These are phyloP conservation scores for Isabelozyma heimii DNA, from an alignment of 805 yeast genomes.

Conservation along the genomic window DNA sequence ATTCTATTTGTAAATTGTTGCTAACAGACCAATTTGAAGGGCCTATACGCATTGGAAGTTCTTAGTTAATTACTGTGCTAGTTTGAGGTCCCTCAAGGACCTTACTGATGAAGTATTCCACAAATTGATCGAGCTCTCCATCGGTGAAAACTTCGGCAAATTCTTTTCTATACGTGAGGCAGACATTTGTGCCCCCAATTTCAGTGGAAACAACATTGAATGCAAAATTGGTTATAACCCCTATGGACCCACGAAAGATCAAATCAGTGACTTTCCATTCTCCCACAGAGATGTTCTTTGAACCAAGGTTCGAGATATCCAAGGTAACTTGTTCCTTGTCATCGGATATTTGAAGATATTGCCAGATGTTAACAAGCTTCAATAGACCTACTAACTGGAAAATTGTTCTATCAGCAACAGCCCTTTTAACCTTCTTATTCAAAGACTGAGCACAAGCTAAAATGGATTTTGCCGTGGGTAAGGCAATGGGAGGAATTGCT, in stretches of 20 bases:
- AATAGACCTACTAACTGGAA: slow-evolving; percentile 12
- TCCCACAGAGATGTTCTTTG: slow-evolving; percentile 4
- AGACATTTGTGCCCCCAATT: slow-evolving; percentile 14
- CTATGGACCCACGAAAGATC: slow-evolving; percentile 17
- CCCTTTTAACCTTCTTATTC: not conserved
- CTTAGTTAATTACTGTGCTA: no score
- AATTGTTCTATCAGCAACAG: not conserved
- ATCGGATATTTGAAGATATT: slow-evolving; percentile 2
- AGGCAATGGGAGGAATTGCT: not conserved
- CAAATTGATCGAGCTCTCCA: not conserved
- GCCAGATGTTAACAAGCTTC: slow-evolving; percentile 7
- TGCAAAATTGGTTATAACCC: slow-evolving; percentile 9
- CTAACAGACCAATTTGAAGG: no score
- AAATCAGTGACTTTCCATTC: slow-evolving; percentile 9
- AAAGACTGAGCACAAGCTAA: not conserved
- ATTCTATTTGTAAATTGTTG: no score
- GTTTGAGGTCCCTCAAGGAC: not conserved
- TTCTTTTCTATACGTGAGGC: slow-evolving; percentile 9
- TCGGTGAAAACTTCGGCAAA: slow-evolving; percentile 2
- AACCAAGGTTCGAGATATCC: slow-evolving; percentile 20
- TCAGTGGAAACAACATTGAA: slow-evolving; percentile 11
- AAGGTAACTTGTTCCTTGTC: slow-evolving; percentile 9
- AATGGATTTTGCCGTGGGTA: not conserved
- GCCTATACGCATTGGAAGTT: no score
- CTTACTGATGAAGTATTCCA: not conserved